Conservation (phyloP, 2,329 filamentous ascomycete species). For the Colletotrichum acutatum region DNA sequence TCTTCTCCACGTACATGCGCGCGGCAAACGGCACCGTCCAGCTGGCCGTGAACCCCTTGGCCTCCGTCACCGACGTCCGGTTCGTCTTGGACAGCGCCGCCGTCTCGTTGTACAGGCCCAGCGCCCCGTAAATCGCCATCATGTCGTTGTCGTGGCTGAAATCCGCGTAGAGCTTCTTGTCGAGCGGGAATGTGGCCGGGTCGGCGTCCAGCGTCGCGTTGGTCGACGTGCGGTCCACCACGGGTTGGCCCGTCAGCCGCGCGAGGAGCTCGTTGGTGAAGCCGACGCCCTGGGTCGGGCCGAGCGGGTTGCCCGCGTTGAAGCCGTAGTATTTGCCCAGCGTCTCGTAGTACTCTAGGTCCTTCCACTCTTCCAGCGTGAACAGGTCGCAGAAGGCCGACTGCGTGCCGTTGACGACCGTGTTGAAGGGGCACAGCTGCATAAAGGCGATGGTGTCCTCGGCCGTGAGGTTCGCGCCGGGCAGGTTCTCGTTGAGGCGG, state of each 20-base stretch:
- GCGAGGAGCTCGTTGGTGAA: conserved; percentile 90
- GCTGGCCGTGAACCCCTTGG: conserved; percentile 77
- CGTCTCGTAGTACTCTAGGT: conserved; percentile 84
- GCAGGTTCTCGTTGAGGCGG: conserved; percentile 76
- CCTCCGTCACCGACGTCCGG: conserved; percentile 57
- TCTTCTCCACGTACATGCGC: conserved; percentile 88
- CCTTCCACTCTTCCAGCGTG: conserved; percentile 75
- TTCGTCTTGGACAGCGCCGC: conserved; percentile 61
- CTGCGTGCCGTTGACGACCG: conserved; percentile 72
- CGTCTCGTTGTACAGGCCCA: conserved; percentile 81
- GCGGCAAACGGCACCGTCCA: conserved; percentile 87
- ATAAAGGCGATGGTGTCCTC: conserved; percentile 78
- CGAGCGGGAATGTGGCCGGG: conserved; percentile 78
- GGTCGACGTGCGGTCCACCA: conserved; percentile 78
- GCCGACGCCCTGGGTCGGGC: conserved; percentile 86
- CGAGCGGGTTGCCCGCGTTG: conserved; percentile 80
- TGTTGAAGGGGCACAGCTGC: conserved; percentile 90
- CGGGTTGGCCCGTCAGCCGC: conserved; percentile 75
- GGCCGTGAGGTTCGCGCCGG: conserved; percentile 72
- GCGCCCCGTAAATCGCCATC: conserved; percentile 77
- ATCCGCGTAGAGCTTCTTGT: conserved; percentile 79
- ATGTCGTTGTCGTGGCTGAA: conserved; percentile 95
- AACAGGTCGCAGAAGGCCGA: conserved; percentile 85
- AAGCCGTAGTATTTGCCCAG: conserved; percentile 89
- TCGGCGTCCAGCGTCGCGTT: conserved; percentile 81